Percentiles rank a stretch among this genome's conserved stretches.
Conservation (phyloP, 148 eudicot genomes). For the Fallopia convolvulus region DNA sequence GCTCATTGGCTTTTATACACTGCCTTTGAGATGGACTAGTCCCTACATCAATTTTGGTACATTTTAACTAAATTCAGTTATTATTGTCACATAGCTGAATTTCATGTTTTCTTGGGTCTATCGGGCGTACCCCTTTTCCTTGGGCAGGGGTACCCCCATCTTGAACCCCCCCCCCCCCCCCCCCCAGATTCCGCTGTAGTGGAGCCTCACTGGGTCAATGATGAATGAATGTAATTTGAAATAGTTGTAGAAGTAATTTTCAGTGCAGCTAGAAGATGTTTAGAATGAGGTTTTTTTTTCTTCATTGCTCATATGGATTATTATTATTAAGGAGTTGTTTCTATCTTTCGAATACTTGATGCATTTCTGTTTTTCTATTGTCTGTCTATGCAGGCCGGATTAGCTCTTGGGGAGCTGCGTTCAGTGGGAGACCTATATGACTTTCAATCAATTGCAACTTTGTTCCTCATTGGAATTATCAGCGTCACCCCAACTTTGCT, state of each 20-base stretch:
- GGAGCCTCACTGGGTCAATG: no score
- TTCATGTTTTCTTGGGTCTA: no score
- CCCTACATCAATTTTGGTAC: no score
- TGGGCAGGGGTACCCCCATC: no score
- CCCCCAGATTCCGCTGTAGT: no score
- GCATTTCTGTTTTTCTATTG: neutral
- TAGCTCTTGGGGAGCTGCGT: conserved; percentile 80
- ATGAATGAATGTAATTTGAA: neutral
- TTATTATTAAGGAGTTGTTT: neutral
- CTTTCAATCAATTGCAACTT: conserved; percentile 73
- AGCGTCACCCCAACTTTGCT: conserved; percentile 71
- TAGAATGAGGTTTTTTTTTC: neutral
- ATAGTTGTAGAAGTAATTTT: neutral
- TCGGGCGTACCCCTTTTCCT: no score
- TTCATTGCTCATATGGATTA: neutral
- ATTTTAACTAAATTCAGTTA: no score
- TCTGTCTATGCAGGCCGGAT: conserved; percentile 61
- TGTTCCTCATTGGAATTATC: conserved; percentile 77
- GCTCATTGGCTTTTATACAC: no score
- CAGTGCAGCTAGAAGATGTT: neutral
- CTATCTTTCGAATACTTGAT: neutral
- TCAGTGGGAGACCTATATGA: conserved; percentile 85
- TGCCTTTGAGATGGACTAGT: no score
- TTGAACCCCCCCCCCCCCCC: no score
- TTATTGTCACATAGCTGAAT: no score